Percentiles rank a stretch among this genome's conserved stretches.
Conservation (phyloP, 306 rosid species). For the Alnus glutinosa region DNA sequence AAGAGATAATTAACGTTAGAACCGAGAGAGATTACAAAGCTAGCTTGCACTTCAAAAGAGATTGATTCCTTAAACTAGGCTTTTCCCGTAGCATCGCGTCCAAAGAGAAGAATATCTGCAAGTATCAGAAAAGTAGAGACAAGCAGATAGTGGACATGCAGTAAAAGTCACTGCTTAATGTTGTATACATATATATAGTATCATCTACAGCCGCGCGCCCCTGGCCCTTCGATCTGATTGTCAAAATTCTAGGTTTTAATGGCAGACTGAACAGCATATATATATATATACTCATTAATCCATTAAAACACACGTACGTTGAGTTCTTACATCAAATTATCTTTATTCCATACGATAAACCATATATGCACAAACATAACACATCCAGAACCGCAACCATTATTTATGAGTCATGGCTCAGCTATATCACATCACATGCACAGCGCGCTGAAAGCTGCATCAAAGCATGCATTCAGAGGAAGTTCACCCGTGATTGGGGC, state of each 20-base stretch:
- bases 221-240: no score
- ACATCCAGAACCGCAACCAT: background rate
- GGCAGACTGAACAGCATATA: no score
- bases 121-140: background rate
- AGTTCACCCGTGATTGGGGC: background rate
- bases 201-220: no score
- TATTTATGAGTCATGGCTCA: no score
- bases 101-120: background rate
- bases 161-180: no score
- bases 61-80: background rate
- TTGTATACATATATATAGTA: no score
- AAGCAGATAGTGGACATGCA: background rate
- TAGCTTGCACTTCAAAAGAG: background rate
- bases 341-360: no score
- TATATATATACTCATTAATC: no score
- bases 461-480: background rate
- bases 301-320: no score
- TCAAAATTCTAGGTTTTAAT: no score
- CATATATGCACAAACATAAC: no score
- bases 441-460: background rate
- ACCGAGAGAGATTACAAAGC: background rate
- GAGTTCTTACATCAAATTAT: no score
- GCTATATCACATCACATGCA: background rate
- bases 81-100: background rate
- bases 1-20: background rate